A percentile compares a stretch with the other conserved stretches of the same genome.
These are phyloP conservation scores for Apocynum venetum DNA, from an alignment of 257 asterid genomes.

Conservation along the genomic window DNA sequence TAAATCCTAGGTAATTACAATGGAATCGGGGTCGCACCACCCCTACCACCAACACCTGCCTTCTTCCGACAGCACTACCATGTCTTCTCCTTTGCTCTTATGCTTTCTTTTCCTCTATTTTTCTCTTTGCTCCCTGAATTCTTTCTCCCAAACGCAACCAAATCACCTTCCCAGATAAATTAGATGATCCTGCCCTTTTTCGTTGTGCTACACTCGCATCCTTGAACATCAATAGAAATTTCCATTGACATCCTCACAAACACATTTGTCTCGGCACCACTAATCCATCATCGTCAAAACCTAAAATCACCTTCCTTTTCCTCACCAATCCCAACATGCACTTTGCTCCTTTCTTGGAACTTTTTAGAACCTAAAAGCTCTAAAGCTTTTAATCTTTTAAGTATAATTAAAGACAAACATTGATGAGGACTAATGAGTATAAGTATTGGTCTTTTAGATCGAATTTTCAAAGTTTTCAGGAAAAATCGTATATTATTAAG, in stretches of 20 bases:
- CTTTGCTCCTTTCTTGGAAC: slow-evolving; percentile 68
- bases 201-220: slow-evolving; percentile 50
- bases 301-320: slow-evolving; percentile 68
- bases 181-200: slow-evolving; percentile 61
- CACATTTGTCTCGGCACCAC: slow-evolving; percentile 29
- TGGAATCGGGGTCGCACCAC: too few species aligned
- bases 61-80: too few species aligned
- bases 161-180: slow-evolving; percentile 56
- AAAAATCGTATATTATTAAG: too few species aligned
- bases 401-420: too few species aligned
- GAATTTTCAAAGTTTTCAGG: too few species aligned
- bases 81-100: slow-evolving; percentile 36
- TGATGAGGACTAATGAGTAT: too few species aligned
- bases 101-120: slow-evolving; percentile 51
- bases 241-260: neutral
- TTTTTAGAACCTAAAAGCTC: slow-evolving; percentile 13
- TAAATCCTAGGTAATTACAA: too few species aligned
- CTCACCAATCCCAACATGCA: slow-evolving; percentile 63
- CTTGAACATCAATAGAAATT: neutral
- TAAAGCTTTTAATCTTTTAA: too few species aligned
- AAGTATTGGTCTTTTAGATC: too few species aligned
- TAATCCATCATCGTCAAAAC: slow-evolving; percentile 14
- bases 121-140: slow-evolving; percentile 39
- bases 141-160: slow-evolving; percentile 33
- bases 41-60: too few species aligned